phyloP scores from a whole-genome alignment of 2,329 filamentous ascomycete genomes.

The Paraconiothyrium brasiliense region DNA sequence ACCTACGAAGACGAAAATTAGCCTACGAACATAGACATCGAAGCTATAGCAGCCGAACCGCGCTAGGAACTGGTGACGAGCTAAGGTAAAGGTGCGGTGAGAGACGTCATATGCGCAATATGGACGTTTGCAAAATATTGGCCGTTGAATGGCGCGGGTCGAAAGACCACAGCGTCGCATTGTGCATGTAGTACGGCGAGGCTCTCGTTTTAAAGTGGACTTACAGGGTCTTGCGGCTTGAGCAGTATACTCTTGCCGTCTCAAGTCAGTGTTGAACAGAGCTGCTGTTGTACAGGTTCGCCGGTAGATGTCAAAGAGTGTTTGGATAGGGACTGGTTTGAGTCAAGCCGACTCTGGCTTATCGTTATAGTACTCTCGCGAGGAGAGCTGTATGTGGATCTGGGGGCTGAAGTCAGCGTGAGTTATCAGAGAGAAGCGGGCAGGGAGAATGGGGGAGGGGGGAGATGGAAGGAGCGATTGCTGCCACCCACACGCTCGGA shows the following conservation, averaged over 20 bases:
- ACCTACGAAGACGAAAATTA: conserved; percentile 26
- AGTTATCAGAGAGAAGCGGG: background rate
- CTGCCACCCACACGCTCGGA: background rate
- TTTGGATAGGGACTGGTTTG: background rate
- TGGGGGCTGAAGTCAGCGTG: background rate
- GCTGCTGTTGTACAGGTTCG: conserved; percentile 4
- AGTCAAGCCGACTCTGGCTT: background rate
- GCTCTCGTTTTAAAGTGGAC: background rate
- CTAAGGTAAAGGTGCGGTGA: conserved; percentile 2
- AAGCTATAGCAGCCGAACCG: background rate
- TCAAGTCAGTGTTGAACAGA: background rate
- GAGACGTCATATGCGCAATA: background rate
- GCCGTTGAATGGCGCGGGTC: background rate
- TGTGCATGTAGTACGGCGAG: background rate
- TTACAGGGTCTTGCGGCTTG: conserved; percentile 2
- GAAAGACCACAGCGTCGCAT: background rate
- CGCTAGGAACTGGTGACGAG: background rate
- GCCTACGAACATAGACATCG: conserved; percentile 20
- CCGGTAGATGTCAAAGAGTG: conserved; percentile 3
- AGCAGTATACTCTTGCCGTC: background rate
- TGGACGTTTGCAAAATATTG: background rate
- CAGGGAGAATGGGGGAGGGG: background rate
- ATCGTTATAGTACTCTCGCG: background rate
- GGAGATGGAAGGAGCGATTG: conserved; percentile 3
- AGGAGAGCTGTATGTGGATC: background rate